These are phyloP conservation scores for Irpex rosettiformis DNA, from an alignment of 1,284 basidiomycete genomes.

Conservation along the genomic window DNA sequence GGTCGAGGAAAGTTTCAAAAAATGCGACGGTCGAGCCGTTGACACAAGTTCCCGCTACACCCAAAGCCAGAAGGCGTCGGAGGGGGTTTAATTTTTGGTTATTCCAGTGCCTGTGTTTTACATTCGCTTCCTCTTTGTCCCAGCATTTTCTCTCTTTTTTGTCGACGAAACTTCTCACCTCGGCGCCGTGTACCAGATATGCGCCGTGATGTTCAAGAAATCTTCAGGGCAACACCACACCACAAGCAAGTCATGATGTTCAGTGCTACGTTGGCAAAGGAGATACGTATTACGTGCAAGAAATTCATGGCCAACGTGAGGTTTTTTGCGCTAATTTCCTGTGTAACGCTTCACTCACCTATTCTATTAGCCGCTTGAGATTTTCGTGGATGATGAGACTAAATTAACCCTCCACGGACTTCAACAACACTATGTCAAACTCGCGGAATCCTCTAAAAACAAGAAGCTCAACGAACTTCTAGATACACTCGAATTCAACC, in stretches of 20 bases:
- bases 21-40: background rate
- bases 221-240: conserved; percentile 99
- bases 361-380: conserved; percentile 86
- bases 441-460: conserved; percentile 96
- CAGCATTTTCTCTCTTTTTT: conserved; percentile 35
- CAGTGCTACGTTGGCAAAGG: conserved; percentile 96
- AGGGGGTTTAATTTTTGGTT: background rate
- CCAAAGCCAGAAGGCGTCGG: conserved; percentile 12
- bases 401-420: conserved; percentile 98
- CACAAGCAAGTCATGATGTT: conserved; percentile 99
- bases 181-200: conserved; percentile 79
- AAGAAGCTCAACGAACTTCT: conserved; percentile 96
- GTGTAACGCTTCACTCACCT: conserved; percentile 12
- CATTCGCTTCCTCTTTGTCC: conserved; percentile 15
- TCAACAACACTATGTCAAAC: conserved; percentile 97
- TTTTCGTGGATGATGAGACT: conserved; percentile 99
- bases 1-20: conserved; percentile 14
- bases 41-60: background rate
- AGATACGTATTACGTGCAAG: conserved; percentile 97
- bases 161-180: conserved; percentile 52
- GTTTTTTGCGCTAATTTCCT: background rate
- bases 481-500: conserved; percentile 98
- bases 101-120: conserved; percentile 8
- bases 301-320: conserved; percentile 99
- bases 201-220: conserved; percentile 99